These are phyloP conservation scores for Lentinula aciculospora DNA, from an alignment of 768 basidiomycete genomes.

Conservation along the genomic window DNA sequence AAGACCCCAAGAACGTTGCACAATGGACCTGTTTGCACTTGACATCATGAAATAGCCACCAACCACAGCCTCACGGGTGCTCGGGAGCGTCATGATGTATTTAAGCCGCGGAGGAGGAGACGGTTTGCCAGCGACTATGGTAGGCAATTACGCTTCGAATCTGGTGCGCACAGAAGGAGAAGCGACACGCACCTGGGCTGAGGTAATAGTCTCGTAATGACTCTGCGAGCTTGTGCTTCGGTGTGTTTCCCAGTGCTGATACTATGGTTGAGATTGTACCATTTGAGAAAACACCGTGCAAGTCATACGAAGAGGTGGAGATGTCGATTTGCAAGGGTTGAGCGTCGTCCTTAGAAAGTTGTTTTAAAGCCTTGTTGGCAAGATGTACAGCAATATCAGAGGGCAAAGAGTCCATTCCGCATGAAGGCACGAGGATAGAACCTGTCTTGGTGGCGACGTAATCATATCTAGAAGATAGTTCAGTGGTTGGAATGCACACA, in stretches of 20 bases:
- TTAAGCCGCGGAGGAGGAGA: slow-evolving; percentile 22
- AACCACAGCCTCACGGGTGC: slow-evolving; percentile 20
- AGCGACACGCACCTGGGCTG: slow-evolving; percentile 33
- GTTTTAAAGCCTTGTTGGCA: slow-evolving; percentile 64
- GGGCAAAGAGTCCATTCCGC: slow-evolving; percentile 75
- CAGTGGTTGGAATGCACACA: slow-evolving; percentile 10
- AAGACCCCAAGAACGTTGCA: slow-evolving; percentile 43
- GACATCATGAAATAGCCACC: slow-evolving; percentile 39
- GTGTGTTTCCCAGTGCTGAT: slow-evolving; percentile 31
- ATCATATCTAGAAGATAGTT: slow-evolving; percentile 46
- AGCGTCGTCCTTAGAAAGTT: slow-evolving; percentile 17
- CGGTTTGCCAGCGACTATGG: slow-evolving; percentile 17
- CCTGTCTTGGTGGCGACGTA: slow-evolving; percentile 63
- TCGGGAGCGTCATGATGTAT: slow-evolving; percentile 33
- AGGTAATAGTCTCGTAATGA: slow-evolving; percentile 27
- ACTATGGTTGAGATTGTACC: slow-evolving; percentile 53
- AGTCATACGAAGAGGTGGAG: slow-evolving; percentile 49
- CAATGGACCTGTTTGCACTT: slow-evolving; percentile 31
- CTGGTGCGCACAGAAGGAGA: background rate
- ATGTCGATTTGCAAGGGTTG: slow-evolving; percentile 34
- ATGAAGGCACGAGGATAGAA: slow-evolving; percentile 74
- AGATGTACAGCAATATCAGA: slow-evolving; percentile 67
- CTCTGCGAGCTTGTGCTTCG: slow-evolving; percentile 26
- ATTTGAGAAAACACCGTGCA: slow-evolving; percentile 51
- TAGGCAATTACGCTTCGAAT: background rate